Percentiles rank a stretch among this genome's conserved stretches.
These are phyloP conservation scores for Aureobasidium zeae DNA, from an alignment of 2,329 filamentous ascomycete genomes.

Conservation along the genomic window DNA sequence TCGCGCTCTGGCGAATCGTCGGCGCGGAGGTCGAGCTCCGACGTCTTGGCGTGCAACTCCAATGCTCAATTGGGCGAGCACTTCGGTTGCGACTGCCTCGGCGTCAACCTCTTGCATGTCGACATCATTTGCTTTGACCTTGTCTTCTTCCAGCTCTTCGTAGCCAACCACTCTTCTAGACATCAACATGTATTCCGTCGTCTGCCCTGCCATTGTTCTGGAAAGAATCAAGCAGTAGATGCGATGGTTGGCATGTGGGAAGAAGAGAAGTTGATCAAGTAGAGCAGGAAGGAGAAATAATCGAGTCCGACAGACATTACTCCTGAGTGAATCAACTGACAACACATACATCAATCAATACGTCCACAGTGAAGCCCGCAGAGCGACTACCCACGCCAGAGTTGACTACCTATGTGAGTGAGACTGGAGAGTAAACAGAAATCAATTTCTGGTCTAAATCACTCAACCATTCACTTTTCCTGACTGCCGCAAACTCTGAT, in stretches of 20 bases:
- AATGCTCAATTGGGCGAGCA: neutral
- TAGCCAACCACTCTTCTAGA: neutral
- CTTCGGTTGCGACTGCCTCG: conserved; percentile 1
- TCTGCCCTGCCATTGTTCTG: conserved; percentile 4
- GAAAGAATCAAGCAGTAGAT: neutral
- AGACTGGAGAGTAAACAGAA: too few species aligned
- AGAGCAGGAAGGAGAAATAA: neutral
- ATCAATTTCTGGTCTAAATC: conserved; percentile 14
- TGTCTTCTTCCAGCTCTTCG: neutral
- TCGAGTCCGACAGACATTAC: too few species aligned
- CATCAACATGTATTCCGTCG: neutral
- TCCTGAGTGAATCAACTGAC: neutral
- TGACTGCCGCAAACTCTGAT: too few species aligned
- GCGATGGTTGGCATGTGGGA: neutral
- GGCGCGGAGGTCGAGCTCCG: neutral
- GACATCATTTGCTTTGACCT: neutral
- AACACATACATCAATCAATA: too few species aligned
- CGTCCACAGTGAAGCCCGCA: too few species aligned
- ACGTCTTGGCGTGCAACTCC: too few species aligned
- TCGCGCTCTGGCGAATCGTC: neutral
- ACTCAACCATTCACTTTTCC: conserved; percentile 9
- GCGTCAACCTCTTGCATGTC: conserved; percentile 5
- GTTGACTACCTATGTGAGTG: too few species aligned
- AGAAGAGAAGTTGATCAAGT: neutral
- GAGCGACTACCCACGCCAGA: too few species aligned